These are phyloP conservation scores for Agaricus blazei DNA, from an alignment of 768 basidiomycete species.

Conservation along the genomic window DNA sequence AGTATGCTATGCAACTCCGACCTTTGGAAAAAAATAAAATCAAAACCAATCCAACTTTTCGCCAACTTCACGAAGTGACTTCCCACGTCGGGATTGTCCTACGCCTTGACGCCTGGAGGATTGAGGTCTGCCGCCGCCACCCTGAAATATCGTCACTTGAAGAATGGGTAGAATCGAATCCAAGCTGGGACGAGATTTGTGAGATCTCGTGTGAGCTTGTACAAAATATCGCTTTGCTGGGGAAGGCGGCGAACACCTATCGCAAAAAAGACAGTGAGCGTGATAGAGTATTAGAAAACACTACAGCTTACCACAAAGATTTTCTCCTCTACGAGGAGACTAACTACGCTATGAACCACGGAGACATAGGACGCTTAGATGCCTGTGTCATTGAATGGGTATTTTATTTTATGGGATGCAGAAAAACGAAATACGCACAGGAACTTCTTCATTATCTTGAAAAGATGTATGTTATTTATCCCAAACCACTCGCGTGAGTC, in stretches of 20 bases:
- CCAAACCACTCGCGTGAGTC: not conserved
- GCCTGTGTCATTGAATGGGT: not conserved
- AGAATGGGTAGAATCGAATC: no score
- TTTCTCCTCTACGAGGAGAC: not conserved
- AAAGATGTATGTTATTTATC: not conserved
- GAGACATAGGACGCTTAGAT: not conserved
- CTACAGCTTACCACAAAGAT: not conserved
- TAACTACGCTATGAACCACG: not conserved
- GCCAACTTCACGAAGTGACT: conserved; percentile 24
- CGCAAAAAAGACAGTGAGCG: not conserved
- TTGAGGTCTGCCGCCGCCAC: no score
- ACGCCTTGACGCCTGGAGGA: conserved; percentile 19
- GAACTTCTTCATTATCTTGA: not conserved
- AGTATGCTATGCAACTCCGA: not conserved
- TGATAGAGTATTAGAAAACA: not conserved
- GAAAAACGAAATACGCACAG: not conserved
- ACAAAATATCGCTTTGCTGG: no score
- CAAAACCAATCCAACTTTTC: conserved; percentile 20
- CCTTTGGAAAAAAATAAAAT: conserved; percentile 22
- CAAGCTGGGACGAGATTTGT: no score
- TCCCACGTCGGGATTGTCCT: conserved; percentile 14
- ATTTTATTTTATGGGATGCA: not conserved
- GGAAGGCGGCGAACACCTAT: no score
- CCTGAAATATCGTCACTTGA: no score
- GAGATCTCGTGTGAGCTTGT: no score